Base-by-base conservation (phyloP, 2,329 filamentous ascomycete species). In the Bipolaris cookei region DNA sequence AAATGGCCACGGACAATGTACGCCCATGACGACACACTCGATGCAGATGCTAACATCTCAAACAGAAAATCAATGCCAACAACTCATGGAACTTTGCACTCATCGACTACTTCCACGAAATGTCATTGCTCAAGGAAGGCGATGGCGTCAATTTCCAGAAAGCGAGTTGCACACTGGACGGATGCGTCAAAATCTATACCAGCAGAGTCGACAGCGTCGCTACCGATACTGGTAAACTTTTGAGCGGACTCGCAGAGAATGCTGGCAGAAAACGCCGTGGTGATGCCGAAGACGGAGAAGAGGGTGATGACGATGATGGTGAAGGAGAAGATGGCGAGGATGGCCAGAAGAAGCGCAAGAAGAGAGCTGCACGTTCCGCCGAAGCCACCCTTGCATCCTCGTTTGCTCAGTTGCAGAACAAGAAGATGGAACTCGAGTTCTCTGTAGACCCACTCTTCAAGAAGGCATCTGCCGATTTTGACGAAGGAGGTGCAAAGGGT, bases 81-180 rank as follows among this genome's bases (percentile, higher is more conserved):
- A 99, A 99, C 77, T 97, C 93, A 28, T 99, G 95, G 95, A 98
- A 98, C 77, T 98, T 99, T 79, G 95, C 95, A n/a, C 85, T 99
- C 16, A 99, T 99, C 74, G 95, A 99, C 77, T 99, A 99, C 79
- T 99, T 99, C 72, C 94, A 99, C 77, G 95, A 99, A 72, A 98
- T 99, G 95, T 97, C 92, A 1, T 81, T 99, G 41, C 82, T 99
- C 45, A 96, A 96, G 74, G 95, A 99, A 73, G 95, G 95, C 28
- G 92, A 99, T 63, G 90, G 93, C 13, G 93, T 99, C 77, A 99
- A 99, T 76, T 99, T 99, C 69, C 95, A 99, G 75, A 97, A 97
- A 76, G 95, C 95, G 57, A 97, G 93, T 79, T 98, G 92, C 79
- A 99, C 95, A 0, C 83, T 99, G 16, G 95, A 99, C 74, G 95